A percentile compares a stretch with the other conserved stretches of the same genome.
phyloP scores from a whole-genome alignment of 208 protist genomes.

The Sergeia podlipaevii region DNA sequence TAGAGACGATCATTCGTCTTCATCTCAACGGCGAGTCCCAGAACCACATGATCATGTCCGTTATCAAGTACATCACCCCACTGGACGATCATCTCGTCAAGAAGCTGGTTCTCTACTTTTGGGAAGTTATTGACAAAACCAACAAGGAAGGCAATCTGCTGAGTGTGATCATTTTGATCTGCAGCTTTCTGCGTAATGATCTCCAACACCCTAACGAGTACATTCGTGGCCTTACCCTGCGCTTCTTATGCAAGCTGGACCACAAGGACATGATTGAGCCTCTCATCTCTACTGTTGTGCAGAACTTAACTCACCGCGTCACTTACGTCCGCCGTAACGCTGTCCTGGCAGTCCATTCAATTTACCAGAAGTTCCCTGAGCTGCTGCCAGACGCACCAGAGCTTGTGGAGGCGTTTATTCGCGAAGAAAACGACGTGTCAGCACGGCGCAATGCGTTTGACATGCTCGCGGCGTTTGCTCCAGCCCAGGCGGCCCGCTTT shows the following conservation, averaged over 20 bases:
- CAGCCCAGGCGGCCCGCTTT: slow-evolving; percentile 93
- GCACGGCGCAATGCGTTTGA: slow-evolving; percentile 97
- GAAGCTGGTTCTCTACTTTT: slow-evolving; percentile 98
- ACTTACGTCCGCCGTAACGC: slow-evolving; percentile 98
- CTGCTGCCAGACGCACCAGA: slow-evolving; percentile 97
- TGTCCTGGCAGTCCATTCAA: slow-evolving; percentile 94
- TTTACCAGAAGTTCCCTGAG: slow-evolving; percentile 92
- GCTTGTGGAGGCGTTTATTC: slow-evolving; percentile 93
- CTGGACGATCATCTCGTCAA: slow-evolving; percentile 93
- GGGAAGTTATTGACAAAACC: slow-evolving; percentile 97
- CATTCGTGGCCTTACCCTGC: slow-evolving; percentile 95
- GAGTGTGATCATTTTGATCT: slow-evolving; percentile 98
- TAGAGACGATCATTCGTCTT: slow-evolving; percentile 92
- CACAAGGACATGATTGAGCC: slow-evolving; percentile 97
- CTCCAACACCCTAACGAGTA: slow-evolving; percentile 98
- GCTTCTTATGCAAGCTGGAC: slow-evolving; percentile 97
- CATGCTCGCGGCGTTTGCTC: slow-evolving; percentile 96
- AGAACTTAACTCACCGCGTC: slow-evolving; percentile 94
- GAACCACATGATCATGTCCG: slow-evolving; percentile 96
- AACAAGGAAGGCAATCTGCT: slow-evolving; percentile 94
- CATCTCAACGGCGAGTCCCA: slow-evolving; percentile 96
- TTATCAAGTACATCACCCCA: slow-evolving; percentile 96
- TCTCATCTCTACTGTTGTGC: slow-evolving; percentile 92
- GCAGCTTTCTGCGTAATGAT: slow-evolving; percentile 95
- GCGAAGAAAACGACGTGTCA: slow-evolving; percentile 85